Evolutionary conservation across 1,139 yeast genomes (phyloP).

Genomic region (Blastobotrys ciferrii): DNA sequence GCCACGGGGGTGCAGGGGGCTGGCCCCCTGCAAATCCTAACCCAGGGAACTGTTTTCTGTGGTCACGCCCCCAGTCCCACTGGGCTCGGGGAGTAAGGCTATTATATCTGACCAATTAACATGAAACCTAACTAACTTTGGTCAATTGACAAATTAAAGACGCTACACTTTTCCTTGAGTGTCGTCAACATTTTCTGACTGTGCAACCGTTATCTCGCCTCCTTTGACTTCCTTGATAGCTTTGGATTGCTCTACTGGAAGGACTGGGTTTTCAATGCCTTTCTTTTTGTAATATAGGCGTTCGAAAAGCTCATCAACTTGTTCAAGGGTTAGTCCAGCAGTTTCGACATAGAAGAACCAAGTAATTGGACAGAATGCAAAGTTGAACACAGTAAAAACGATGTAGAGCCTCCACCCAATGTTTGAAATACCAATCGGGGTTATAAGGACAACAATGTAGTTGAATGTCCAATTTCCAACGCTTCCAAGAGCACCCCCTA

Average conservation of each 20-base stretch:
- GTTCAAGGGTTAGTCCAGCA: constrained; percentile 52
- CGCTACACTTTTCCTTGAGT: too few species aligned
- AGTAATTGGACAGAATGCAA: constrained; percentile 47
- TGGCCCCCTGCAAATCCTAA: too few species aligned
- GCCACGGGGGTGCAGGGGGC: too few species aligned
- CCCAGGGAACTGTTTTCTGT: too few species aligned
- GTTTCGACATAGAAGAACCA: constrained; percentile 60
- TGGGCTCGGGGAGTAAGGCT: too few species aligned
- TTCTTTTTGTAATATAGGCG: not conserved
- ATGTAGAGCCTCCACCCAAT: constrained; percentile 47
- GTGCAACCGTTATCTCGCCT: not conserved
- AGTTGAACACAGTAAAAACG: constrained; percentile 47
- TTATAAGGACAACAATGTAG: constrained; percentile 59
- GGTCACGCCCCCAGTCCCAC: too few species aligned
- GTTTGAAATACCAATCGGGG: constrained; percentile 46
- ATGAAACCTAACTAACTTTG: too few species aligned
- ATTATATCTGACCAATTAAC: too few species aligned
- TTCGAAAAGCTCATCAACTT: constrained; percentile 50
- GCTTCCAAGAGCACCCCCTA: constrained; percentile 66
- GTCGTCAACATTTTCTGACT: not conserved
- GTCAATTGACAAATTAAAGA: too few species aligned
- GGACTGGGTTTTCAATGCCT: not conserved
- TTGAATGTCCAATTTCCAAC: constrained; percentile 75
- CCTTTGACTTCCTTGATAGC: not conserved
- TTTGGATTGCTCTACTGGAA: not conserved